A percentile compares a stretch with the other conserved stretches of the same genome.
Evolutionary conservation across 495 filamentous ascomycete species (phyloP).

Genomic region (Penicillium simplicissimum): DNA sequence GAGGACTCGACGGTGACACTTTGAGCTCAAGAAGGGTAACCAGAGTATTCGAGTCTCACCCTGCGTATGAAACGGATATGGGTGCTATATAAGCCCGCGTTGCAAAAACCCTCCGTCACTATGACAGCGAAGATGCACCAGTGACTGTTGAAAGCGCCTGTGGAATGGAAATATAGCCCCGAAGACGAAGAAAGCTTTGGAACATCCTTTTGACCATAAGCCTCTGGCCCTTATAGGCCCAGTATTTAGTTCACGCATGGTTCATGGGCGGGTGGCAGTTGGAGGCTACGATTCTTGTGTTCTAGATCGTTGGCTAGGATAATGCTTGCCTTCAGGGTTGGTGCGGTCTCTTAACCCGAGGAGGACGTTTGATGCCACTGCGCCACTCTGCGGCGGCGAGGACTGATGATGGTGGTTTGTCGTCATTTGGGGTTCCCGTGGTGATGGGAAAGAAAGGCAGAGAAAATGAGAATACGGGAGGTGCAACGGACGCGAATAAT

Average conservation of each 20-base stretch:
- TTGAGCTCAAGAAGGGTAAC: background rate
- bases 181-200: background rate
- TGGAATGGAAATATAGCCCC: background rate
- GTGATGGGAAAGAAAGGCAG: background rate
- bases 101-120: slow-evolving; percentile 1
- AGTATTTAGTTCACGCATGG: background rate
- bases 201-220: background rate
- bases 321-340: background rate
- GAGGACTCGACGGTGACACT: background rate
- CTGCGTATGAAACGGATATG: background rate
- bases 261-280: background rate
- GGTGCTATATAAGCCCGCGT: slow-evolving; percentile 10
- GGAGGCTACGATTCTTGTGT: background rate
- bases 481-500: background rate
- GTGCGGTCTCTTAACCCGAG: background rate
- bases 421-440: background rate
- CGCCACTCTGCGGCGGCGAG: slow-evolving; percentile 1
- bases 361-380: background rate
- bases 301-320: background rate
- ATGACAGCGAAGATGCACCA: slow-evolving; percentile 4
- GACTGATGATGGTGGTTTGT: slow-evolving; percentile 15
- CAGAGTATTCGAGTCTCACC: background rate
- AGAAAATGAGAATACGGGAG: background rate
- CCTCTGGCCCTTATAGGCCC: background rate
- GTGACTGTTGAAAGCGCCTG: background rate